A percentile compares a stretch with the other conserved stretches of the same genome.
Evolutionary conservation across 2,329 filamentous ascomycete genomes (phyloP).

Genomic region (Trichoderma simmonsii): DNA sequence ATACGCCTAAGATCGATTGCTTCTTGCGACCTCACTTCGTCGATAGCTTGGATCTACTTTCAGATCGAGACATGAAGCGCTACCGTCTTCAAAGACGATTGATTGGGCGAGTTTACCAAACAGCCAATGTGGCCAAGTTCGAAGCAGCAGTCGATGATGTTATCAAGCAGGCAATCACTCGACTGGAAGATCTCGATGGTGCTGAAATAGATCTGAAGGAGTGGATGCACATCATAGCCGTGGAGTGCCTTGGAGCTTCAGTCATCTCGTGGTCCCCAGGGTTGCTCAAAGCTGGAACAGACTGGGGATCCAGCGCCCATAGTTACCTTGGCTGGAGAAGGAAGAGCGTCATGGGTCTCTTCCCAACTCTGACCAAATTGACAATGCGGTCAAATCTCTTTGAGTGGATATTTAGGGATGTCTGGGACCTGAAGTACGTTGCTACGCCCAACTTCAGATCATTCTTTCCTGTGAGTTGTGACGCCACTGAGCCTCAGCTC

Average conservation of each 20-base stretch:
- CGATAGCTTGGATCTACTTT: conserved; percentile 50
- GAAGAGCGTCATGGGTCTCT: conserved; percentile 52
- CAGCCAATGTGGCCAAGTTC: conserved; percentile 41
- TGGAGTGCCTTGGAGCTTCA: conserved; percentile 49
- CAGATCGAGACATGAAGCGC: conserved; percentile 44
- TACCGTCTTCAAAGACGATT: conserved; percentile 50
- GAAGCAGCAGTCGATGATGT: conserved; percentile 42
- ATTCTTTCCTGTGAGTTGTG: conserved; percentile 47
- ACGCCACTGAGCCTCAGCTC: background rate
- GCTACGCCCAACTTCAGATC: conserved; percentile 43
- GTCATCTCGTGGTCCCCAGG: conserved; percentile 53
- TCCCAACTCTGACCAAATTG: conserved; percentile 41
- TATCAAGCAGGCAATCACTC: conserved; percentile 34
- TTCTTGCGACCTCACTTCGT: conserved; percentile 33
- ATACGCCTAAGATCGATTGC: conserved; percentile 42
- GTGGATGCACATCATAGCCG: conserved; percentile 56
- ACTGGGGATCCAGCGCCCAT: conserved; percentile 46
- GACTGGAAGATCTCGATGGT: conserved; percentile 37
- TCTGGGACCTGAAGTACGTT: conserved; percentile 46
- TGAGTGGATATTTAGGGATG: conserved; percentile 39
- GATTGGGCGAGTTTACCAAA: conserved; percentile 48
- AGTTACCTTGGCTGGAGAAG: conserved; percentile 51
- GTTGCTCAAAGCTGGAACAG: conserved; percentile 42
- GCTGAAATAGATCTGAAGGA: conserved; percentile 47
- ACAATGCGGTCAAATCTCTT: conserved; percentile 37